phyloP scores from a whole-genome alignment of 2,329 filamentous ascomycete species.

The Alternaria angustiovoidea region DNA sequence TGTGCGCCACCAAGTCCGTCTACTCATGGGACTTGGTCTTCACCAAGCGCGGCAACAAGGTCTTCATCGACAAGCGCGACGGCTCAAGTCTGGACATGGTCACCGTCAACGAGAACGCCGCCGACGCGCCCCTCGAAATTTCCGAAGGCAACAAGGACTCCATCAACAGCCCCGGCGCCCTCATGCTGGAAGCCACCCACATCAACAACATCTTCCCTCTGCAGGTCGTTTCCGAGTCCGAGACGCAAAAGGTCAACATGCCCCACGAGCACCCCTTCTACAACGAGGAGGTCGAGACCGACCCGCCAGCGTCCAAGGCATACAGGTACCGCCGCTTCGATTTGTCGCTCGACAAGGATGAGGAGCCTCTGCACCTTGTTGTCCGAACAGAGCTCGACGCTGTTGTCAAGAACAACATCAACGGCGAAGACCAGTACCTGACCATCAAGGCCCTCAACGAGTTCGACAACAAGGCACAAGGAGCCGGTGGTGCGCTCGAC shows the following conservation, averaged over 20 bases:
- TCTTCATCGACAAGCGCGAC: constrained; percentile 98
- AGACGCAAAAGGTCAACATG: constrained; percentile 82
- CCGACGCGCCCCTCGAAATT: constrained; percentile 89
- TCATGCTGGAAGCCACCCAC: constrained; percentile 97
- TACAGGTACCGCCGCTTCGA: constrained; percentile 99
- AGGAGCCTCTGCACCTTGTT: constrained; percentile 90
- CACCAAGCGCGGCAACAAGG: constrained; percentile 89
- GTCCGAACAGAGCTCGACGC: constrained; percentile 96
- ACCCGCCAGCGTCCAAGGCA: constrained; percentile 91
- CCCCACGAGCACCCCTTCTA: constrained; percentile 95
- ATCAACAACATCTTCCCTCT: constrained; percentile 99
- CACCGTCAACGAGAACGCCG: constrained; percentile 98
- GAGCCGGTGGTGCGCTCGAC: constrained; percentile 92
- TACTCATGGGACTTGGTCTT: constrained; percentile 99
- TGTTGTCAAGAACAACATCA: constrained; percentile 92
- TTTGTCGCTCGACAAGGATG: constrained; percentile 86
- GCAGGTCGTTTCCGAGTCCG: constrained; percentile 88
- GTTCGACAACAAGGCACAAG: constrained; percentile 97
- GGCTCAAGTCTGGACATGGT: constrained; percentile 95
- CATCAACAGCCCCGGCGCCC: constrained; percentile 91
- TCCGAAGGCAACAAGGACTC: constrained; percentile 92
- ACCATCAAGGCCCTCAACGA: constrained; percentile 97
- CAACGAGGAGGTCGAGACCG: constrained; percentile 89
- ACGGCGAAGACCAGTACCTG: constrained; percentile 88
- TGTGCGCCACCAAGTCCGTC: constrained; percentile 95